These are phyloP conservation scores for Cadophora gregata DNA, from an alignment of 2,329 filamentous ascomycete species.

Conservation along the genomic window DNA sequence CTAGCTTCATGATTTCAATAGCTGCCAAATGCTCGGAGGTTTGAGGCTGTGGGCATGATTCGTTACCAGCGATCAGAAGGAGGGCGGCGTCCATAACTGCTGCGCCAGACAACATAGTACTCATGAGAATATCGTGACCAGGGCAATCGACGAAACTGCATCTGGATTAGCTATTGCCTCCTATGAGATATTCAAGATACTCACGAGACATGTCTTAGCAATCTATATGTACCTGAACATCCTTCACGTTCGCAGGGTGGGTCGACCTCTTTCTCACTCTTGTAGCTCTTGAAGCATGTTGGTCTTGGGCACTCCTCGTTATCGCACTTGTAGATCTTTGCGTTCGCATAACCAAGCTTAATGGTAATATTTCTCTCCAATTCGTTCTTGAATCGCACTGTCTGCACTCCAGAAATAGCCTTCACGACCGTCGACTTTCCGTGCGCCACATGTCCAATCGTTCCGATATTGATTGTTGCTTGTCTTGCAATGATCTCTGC, in stretches of 20 bases:
- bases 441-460: slow-evolving; percentile 98
- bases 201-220: slow-evolving; percentile 92
- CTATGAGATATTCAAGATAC: slow-evolving; percentile 46
- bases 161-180: slow-evolving; percentile 39
- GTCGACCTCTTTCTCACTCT: slow-evolving; percentile 98
- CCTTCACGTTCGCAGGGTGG: slow-evolving; percentile 94
- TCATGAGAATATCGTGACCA: slow-evolving; percentile 99
- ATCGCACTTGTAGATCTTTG: slow-evolving; percentile 99
- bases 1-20: slow-evolving; percentile 99
- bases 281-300: slow-evolving; percentile 95
- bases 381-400: slow-evolving; percentile 99
- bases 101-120: slow-evolving; percentile 99
- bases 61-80: slow-evolving; percentile 95
- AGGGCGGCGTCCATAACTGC: slow-evolving; percentile 99
- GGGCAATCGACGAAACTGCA: slow-evolving; percentile 94
- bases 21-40: slow-evolving; percentile 98
- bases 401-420: slow-evolving; percentile 98
- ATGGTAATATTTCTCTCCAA: slow-evolving; percentile 99
- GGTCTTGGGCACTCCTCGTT: slow-evolving; percentile 89
- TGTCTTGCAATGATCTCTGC: slow-evolving; percentile 97
- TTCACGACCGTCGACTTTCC: slow-evolving; percentile 99
- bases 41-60: slow-evolving; percentile 97
- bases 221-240: slow-evolving; percentile 83
- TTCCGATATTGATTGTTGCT: slow-evolving; percentile 98
- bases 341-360: slow-evolving; percentile 99